These are phyloP conservation scores for Isochrysis galbana DNA, from an alignment of 78 protist species.

Conservation along the genomic window DNA sequence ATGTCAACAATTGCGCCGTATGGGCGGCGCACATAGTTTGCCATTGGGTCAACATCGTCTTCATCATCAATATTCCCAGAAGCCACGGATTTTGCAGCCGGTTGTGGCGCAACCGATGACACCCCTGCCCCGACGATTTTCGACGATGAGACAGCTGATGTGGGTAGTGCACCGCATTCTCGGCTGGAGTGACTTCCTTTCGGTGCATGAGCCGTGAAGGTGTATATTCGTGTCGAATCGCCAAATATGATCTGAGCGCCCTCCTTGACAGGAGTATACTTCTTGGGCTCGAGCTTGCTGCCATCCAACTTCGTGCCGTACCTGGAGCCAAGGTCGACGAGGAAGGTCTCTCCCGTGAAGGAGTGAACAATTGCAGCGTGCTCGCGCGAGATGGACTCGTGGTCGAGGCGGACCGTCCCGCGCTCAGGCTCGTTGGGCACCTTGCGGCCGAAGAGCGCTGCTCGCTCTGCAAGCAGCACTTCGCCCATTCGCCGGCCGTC, in stretches of 20 bases:
- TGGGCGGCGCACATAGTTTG: not conserved
- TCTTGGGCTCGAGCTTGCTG: not conserved
- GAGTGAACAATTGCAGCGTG: not conserved
- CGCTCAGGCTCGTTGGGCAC: conserved; percentile 12
- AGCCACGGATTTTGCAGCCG: not conserved
- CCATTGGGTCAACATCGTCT: not conserved
- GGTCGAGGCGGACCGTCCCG: conserved; percentile 7
- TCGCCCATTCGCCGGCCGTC: not conserved
- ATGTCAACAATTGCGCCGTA: no score
- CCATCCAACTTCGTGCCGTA: not conserved
- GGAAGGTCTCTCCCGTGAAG: not conserved
- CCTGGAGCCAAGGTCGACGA: not conserved
- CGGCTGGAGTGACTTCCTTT: not conserved
- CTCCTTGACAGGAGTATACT: not conserved
- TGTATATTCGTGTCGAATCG: not conserved
- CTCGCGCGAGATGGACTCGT: conserved; percentile 15
- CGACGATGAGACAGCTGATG: not conserved
- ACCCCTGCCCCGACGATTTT: not conserved
- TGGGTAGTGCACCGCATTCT: not conserved
- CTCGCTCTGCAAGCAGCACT: not conserved
- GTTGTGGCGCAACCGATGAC: not conserved
- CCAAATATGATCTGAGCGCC: not conserved
- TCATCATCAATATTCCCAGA: not conserved
- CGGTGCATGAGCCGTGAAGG: not conserved
- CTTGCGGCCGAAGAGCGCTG: not conserved